Evolutionary conservation across 306 rosid species (phyloP), one percentile per base, ranked within the genome.

Genomic region (Lagenaria siceraria): DNA sequence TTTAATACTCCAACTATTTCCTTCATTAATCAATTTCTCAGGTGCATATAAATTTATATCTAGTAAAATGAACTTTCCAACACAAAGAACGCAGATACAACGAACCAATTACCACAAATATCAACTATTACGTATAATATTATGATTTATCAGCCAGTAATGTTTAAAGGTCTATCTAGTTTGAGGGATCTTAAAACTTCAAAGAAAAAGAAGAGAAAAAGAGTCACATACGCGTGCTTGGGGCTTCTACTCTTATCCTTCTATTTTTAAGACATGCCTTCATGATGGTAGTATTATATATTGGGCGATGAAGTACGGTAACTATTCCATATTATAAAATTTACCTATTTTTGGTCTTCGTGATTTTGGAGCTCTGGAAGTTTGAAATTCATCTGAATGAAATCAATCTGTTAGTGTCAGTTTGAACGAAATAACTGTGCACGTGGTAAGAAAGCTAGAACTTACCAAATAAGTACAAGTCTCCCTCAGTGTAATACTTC

Each of bases 301-400:
- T 9, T 22, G 42, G 80, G 77, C 60, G 42, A 77, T 58, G 78
- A 60, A 74, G 60, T 42, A 17, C 12, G 21, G 25, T 29, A 27
- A 80, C 25, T 69, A 15, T 8, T 42, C 14, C 29, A 65, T 72
- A 55, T 56, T 83, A 55, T 53, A 52, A 78, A 77, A 22, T 79
- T 77, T 86, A 86, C 99, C 97, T 82, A 95, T 95, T 83, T 78
- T 90, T 51, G 97, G 99, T 81, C 97, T 90, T 79, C 97, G 89
- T 62, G 97, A 21, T 86, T 88, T 95, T 43, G 99, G 99, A 78
- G 77, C 73, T 82, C 97, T 89, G 79, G 97, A 84, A 19, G 99
- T 90, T 86, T 95, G 97, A 88, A 95, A 95, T 85, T 95, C 99
- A 90, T 95, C 97, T 95, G 90, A 46, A 74, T 22, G 68, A 81